Evolutionary conservation across 106 monocot species (phyloP).

Genomic region (Allium cepa): DNA sequence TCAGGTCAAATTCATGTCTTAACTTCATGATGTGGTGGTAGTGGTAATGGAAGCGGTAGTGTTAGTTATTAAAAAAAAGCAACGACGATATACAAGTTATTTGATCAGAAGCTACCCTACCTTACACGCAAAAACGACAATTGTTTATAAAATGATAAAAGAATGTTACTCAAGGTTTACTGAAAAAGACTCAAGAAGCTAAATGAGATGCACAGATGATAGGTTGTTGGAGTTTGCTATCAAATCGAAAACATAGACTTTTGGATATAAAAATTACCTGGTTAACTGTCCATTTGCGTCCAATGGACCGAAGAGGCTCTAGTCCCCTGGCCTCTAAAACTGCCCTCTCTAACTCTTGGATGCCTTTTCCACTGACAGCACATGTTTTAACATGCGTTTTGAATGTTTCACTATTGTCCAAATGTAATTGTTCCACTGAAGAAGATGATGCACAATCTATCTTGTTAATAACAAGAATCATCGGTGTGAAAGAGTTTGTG

Average conservation of each 20-base stretch:
- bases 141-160: no score
- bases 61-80: no score
- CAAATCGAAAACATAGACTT: background rate
- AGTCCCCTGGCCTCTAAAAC: constrained; percentile 69
- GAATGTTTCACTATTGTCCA: constrained; percentile 22
- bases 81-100: no score
- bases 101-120: no score
- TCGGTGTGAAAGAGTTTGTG: constrained; percentile 28
- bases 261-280: constrained; percentile 40
- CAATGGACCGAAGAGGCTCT: constrained; percentile 41
- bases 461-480: constrained; percentile 87
- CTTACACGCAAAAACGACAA: no score
- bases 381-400: constrained; percentile 54
- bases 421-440: constrained; percentile 17
- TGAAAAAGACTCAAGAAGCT: no score
- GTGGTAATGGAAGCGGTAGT: no score
- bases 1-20: no score
- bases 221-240: no score
- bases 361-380: constrained; percentile 79
- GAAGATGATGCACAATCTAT: constrained; percentile 60
- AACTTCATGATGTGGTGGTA: no score
- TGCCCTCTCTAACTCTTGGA: constrained; percentile 67
- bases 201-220: no score
- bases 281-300: constrained; percentile 83
- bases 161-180: no score